These are phyloP conservation scores for Citrus sp. DNA, from an alignment of 345 rosid genomes.

Conservation along the genomic window DNA sequence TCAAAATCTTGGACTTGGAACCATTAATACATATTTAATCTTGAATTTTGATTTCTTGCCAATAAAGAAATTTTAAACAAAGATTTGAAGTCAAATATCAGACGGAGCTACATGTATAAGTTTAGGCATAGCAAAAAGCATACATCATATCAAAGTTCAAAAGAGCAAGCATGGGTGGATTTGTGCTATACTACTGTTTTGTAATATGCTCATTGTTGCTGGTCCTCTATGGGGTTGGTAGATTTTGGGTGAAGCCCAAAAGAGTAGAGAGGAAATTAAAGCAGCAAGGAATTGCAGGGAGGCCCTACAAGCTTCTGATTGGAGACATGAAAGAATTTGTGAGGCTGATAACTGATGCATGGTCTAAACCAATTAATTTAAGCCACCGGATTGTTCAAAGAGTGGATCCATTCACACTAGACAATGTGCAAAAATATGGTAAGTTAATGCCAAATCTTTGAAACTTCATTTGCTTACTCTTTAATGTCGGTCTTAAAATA, in stretches of 20 bases:
- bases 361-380: constrained; percentile 37
- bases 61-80: background rate
- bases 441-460: background rate
- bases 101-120: background rate
- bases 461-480: background rate
- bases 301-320: constrained; percentile 27
- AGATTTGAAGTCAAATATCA: background rate
- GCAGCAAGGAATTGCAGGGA: constrained; percentile 41
- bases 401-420: constrained; percentile 32
- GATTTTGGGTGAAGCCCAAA: constrained; percentile 43
- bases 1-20: background rate
- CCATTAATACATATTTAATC: background rate
- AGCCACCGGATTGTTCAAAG: constrained; percentile 33
- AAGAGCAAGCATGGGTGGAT: background rate
- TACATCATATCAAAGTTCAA: background rate
- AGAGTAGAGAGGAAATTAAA: constrained; percentile 28
- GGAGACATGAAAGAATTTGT: constrained; percentile 39
- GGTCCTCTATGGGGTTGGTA: constrained; percentile 15
- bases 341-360: constrained; percentile 28
- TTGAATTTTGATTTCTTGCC: background rate
- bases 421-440: constrained; percentile 37
- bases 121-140: background rate
- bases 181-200: background rate
- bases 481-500: background rate
- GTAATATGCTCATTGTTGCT: background rate